These are phyloP conservation scores for Houttuynia cordata DNA, from an alignment of 164 flowering plant genomes.

Conservation along the genomic window DNA sequence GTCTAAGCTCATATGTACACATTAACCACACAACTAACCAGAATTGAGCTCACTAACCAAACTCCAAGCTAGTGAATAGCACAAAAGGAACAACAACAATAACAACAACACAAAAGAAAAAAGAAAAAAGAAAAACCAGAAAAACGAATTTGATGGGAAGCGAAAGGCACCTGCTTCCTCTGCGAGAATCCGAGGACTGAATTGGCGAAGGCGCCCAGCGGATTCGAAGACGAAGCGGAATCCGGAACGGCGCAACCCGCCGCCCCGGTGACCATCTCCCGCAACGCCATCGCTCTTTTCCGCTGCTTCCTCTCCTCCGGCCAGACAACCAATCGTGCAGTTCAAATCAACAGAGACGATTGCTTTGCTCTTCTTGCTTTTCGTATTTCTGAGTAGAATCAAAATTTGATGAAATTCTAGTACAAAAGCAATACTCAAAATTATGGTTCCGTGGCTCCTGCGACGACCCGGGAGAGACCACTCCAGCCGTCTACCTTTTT, in stretches of 20 bases:
- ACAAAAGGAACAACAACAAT: too few species aligned
- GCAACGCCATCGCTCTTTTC: constrained; percentile 59
- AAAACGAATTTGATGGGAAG: not conserved
- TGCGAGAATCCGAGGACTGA: constrained; percentile 74
- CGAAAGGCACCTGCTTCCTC: constrained; percentile 44
- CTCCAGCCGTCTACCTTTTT: too few species aligned
- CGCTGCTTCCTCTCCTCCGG: not conserved
- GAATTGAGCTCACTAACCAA: not conserved
- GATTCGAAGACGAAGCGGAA: constrained; percentile 68
- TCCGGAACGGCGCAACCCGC: constrained; percentile 80
- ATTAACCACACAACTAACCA: too few species aligned
- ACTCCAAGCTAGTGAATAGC: not conserved
- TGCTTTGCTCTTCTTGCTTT: too few species aligned
- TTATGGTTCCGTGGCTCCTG: too few species aligned
- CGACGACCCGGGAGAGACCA: too few species aligned
- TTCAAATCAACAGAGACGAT: not conserved
- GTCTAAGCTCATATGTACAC: too few species aligned
- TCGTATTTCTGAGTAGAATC: too few species aligned
- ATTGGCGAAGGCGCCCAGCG: constrained; percentile 71
- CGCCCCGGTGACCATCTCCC: constrained; percentile 80
- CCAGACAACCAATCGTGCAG: too few species aligned
- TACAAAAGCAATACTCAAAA: too few species aligned
- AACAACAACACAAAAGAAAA: too few species aligned
- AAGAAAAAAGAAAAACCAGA: not conserved
- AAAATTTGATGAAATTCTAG: too few species aligned